These are phyloP conservation scores for Aureobasidium lini DNA, from an alignment of 2,329 filamentous ascomycete species.

Conservation along the genomic window DNA sequence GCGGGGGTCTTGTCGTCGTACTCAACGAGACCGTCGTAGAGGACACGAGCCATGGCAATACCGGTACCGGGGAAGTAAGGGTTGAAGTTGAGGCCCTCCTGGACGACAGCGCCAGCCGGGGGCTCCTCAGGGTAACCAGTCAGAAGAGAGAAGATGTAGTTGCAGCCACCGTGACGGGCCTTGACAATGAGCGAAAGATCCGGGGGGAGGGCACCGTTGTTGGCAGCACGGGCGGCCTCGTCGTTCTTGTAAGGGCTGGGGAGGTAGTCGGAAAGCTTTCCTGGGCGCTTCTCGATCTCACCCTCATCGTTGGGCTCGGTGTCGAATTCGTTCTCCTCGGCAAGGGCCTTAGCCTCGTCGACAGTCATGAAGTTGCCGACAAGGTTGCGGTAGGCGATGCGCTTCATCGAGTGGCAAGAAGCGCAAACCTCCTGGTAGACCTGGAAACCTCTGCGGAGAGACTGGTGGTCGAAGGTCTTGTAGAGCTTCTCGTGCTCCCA, in stretches of 20 bases:
- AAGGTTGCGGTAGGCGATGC: slow-evolving; percentile 86
- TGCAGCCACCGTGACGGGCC: slow-evolving; percentile 91
- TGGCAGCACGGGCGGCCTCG: slow-evolving; percentile 93
- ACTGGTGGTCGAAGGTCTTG: slow-evolving; percentile 95
- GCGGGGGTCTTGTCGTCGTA: slow-evolving; percentile 96
- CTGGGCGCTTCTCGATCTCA: slow-evolving; percentile 95
- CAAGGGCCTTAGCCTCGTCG: slow-evolving; percentile 94
- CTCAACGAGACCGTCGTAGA: slow-evolving; percentile 95
- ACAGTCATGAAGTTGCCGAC: slow-evolving; percentile 91
- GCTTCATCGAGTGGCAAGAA: slow-evolving; percentile 91
- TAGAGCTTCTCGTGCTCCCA: slow-evolving; percentile 90
- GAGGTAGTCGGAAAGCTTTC: slow-evolving; percentile 97
- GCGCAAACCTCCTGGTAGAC: slow-evolving; percentile 98
- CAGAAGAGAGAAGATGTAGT: slow-evolving; percentile 96
- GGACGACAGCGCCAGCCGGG: slow-evolving; percentile 78
- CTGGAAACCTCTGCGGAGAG: slow-evolving; percentile 98
- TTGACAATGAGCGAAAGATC: slow-evolving; percentile 98
- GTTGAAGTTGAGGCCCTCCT: slow-evolving; percentile 97
- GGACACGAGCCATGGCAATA: slow-evolving; percentile 97
- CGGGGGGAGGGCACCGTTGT: slow-evolving; percentile 94
- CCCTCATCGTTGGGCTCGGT: slow-evolving; percentile 96
- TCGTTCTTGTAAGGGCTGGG: slow-evolving; percentile 97
- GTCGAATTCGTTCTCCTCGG: slow-evolving; percentile 98
- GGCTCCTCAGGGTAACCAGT: slow-evolving; percentile 97
- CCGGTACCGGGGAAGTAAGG: slow-evolving; percentile 99